Evolutionary conservation across 2,329 filamentous ascomycete genomes (phyloP).

Genomic region (Microdochium nivale): DNA sequence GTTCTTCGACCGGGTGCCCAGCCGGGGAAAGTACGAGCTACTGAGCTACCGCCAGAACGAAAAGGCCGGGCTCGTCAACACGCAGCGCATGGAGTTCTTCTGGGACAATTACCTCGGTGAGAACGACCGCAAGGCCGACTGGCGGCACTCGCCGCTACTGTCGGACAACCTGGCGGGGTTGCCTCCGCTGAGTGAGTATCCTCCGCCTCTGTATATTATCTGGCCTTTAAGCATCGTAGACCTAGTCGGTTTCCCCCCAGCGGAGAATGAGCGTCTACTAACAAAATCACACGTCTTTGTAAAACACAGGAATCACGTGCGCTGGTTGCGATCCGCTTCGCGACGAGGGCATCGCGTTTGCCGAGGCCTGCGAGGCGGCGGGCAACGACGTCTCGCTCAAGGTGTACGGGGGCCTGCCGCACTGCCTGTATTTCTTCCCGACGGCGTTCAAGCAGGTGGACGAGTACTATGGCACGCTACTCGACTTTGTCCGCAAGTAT

Average conservation of each 20-base stretch:
- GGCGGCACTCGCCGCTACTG: constrained; percentile 22
- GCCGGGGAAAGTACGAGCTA: constrained; percentile 17
- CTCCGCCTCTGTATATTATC: not conserved
- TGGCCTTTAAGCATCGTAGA: too few species aligned
- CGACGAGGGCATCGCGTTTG: constrained; percentile 28
- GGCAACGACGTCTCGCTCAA: constrained; percentile 15
- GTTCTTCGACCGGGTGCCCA: constrained; percentile 15
- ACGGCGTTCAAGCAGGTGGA: not conserved
- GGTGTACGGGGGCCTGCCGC: constrained; percentile 24
- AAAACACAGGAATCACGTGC: constrained; percentile 23
- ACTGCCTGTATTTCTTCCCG: constrained; percentile 16
- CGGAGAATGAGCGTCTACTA: too few species aligned
- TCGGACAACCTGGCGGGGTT: constrained; percentile 19
- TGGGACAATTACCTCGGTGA: constrained; percentile 18
- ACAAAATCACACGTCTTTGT: not conserved
- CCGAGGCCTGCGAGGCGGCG: constrained; percentile 13
- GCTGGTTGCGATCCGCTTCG: constrained; percentile 25
- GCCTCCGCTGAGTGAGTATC: constrained; percentile 22
- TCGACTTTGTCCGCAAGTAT: not conserved
- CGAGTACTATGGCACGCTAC: not conserved
- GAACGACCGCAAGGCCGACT: constrained; percentile 15
- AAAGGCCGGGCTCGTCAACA: constrained; percentile 19
- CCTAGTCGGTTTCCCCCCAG: too few species aligned
- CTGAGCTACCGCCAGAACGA: constrained; percentile 24
- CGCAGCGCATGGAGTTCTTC: constrained; percentile 23